phyloP scores from a whole-genome alignment of 2,329 filamentous ascomycete species.

The Beauveria asiatica region DNA sequence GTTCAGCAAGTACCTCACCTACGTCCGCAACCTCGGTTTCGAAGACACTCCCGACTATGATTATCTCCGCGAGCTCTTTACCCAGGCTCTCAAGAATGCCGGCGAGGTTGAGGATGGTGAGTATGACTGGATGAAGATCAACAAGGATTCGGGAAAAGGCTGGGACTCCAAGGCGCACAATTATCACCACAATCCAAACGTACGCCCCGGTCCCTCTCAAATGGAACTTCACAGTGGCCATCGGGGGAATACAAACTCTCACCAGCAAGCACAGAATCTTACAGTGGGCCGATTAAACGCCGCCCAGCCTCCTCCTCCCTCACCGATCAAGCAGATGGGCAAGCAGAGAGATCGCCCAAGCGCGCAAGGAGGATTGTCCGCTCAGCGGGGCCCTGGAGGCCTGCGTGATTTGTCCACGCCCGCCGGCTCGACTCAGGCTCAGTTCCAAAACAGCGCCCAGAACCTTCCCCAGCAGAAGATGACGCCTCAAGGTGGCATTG shows the following conservation, averaged over 20 bases:
- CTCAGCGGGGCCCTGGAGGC: slow-evolving; percentile 67
- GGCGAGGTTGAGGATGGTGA: slow-evolving; percentile 95
- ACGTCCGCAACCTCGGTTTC: slow-evolving; percentile 95
- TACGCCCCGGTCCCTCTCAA: slow-evolving; percentile 70
- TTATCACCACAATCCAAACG: slow-evolving; percentile 67
- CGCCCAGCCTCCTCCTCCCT: slow-evolving; percentile 81
- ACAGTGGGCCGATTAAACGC: slow-evolving; percentile 88
- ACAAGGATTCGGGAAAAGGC: slow-evolving; percentile 72
- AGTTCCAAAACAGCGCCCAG: slow-evolving; percentile 92
- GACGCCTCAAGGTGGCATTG: slow-evolving; percentile 49
- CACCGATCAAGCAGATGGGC: slow-evolving; percentile 72
- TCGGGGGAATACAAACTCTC: slow-evolving; percentile 57
- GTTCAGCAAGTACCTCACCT: slow-evolving; percentile 95
- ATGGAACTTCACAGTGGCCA: slow-evolving; percentile 73
- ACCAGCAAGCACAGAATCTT: slow-evolving; percentile 54
- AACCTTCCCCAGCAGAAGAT: slow-evolving; percentile 63
- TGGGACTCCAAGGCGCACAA: slow-evolving; percentile 57
- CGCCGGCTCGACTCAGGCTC: slow-evolving; percentile 85
- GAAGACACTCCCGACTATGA: slow-evolving; percentile 99
- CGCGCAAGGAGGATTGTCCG: slow-evolving; percentile 62
- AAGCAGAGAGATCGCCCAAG: slow-evolving; percentile 69
- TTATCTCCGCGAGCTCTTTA: slow-evolving; percentile 92
- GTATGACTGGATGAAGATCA: slow-evolving; percentile 99
- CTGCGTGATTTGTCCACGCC: slow-evolving; percentile 72
- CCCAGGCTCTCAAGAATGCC: slow-evolving; percentile 86